Evolutionary conservation across 495 filamentous ascomycete genomes (phyloP).

Genomic region (Collariella sp.): DNA sequence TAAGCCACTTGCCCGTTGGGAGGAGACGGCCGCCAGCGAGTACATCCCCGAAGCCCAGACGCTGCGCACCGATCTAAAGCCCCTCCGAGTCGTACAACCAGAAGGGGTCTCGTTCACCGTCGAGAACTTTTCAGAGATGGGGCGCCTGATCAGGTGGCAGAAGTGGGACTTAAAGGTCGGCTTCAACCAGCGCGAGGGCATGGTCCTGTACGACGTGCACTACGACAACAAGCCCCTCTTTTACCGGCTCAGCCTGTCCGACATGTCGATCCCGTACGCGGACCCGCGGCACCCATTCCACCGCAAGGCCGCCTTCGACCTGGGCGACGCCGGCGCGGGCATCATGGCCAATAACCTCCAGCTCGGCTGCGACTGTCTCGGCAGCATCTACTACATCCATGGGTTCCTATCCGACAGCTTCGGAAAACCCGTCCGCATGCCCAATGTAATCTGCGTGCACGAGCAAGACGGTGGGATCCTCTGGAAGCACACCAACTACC

Average conservation of each 20-base stretch:
- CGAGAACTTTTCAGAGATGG: conserved; percentile 35
- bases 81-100: conserved; percentile 66
- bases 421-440: conserved; percentile 52
- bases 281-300: conserved; percentile 66
- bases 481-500: conserved; percentile 80
- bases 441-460: conserved; percentile 73
- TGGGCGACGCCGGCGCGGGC: conserved; percentile 68
- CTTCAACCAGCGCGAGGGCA: conserved; percentile 65
- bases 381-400: conserved; percentile 67
- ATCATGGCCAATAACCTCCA: conserved; percentile 67
- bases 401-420: conserved; percentile 45
- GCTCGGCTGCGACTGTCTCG: conserved; percentile 63
- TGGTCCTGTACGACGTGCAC: conserved; percentile 58
- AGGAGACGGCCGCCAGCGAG: conserved; percentile 53
- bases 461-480: conserved; percentile 66
- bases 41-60: conserved; percentile 65
- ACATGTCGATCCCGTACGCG: conserved; percentile 75
- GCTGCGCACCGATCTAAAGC: conserved; percentile 60
- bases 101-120: conserved; percentile 65
- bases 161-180: conserved; percentile 66
- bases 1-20: conserved; percentile 45
- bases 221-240: conserved; percentile 61
- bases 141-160: conserved; percentile 49
- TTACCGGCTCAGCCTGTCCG: conserved; percentile 59
- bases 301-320: conserved; percentile 70